These are phyloP conservation scores for Cutaneotrichosporon mucoides DNA, from an alignment of 1,284 basidiomycete species.

Conservation along the genomic window DNA sequence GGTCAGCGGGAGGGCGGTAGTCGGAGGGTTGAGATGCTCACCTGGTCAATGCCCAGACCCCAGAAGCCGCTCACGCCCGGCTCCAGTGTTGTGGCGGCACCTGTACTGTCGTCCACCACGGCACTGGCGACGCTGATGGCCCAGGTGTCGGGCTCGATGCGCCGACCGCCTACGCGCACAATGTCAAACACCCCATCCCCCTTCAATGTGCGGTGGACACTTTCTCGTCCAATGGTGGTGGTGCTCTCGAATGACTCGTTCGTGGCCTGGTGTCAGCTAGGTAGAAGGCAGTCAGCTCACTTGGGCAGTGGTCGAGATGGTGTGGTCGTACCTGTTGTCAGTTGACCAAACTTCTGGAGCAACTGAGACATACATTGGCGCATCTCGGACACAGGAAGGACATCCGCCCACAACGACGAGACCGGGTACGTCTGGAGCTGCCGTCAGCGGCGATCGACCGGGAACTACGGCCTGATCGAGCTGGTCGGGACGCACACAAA, in stretches of 20 bases:
- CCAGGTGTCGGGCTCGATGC: neutral
- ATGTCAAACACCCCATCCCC: no score
- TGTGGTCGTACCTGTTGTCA: no score
- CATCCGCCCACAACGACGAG: neutral
- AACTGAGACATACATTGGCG: no score
- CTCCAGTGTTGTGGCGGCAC: neutral
- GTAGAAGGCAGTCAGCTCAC: no score
- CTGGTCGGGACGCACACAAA: constrained; percentile 37
- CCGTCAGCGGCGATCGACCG: neutral
- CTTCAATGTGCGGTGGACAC: no score
- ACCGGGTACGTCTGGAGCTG: constrained; percentile 7
- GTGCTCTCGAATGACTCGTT: no score
- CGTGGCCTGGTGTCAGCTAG: no score
- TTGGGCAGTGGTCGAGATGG: no score
- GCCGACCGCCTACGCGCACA: no score
- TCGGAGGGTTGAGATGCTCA: constrained; percentile 14
- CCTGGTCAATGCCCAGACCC: constrained; percentile 42
- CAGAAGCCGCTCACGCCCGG: constrained; percentile 28
- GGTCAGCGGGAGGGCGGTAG: neutral
- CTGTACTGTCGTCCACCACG: neutral
- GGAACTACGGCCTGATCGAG: neutral
- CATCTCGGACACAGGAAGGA: no score
- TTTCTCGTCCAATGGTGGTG: no score
- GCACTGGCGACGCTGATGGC: neutral
- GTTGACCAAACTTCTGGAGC: no score